phyloP scores from a whole-genome alignment of 78 protist genomes.

The Chrysochromulina parva region DNA sequence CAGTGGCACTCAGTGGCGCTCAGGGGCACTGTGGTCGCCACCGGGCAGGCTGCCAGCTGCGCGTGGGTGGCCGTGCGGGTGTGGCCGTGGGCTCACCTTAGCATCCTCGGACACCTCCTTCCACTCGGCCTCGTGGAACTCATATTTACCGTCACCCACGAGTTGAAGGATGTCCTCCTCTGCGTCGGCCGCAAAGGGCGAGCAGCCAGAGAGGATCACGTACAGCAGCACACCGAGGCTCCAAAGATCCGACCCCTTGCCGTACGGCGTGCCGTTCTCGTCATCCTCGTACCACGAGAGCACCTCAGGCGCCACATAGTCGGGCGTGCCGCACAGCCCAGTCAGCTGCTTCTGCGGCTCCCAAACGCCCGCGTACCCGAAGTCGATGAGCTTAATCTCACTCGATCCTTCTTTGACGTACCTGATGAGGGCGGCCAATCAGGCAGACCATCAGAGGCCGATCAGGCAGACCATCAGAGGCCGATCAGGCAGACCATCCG shows the following conservation, averaged over 20 bases:
- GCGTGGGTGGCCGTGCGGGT: too few species aligned
- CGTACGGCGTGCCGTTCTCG: not conserved
- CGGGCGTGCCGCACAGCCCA: constrained; percentile 58
- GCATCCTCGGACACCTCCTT: not conserved
- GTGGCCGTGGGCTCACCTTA: not conserved
- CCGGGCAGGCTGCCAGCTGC: too few species aligned
- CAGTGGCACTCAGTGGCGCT: not conserved
- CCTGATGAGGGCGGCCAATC: too few species aligned
- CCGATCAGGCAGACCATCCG: too few species aligned
- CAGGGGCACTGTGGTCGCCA: not conserved
- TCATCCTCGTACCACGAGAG: not conserved
- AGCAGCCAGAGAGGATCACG: constrained; percentile 26
- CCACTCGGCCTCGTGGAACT: constrained; percentile 10
- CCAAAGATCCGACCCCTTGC: not conserved
- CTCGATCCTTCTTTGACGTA: too few species aligned
- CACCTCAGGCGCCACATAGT: constrained; percentile 60
- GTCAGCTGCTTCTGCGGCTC: not conserved
- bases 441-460: too few species aligned
- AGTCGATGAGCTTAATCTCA: constrained; percentile 57
- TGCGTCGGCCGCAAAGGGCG: not conserved
- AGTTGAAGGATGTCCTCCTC: not conserved
- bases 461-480: too few species aligned
- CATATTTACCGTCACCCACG: not conserved
- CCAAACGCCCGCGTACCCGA: constrained; percentile 39
- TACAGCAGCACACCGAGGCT: constrained; percentile 16